A percentile compares a stretch with the other conserved stretches of the same genome.
Conservation (phyloP, 371 early-diverging fungal genomes). For the Coemansia sp. region DNA sequence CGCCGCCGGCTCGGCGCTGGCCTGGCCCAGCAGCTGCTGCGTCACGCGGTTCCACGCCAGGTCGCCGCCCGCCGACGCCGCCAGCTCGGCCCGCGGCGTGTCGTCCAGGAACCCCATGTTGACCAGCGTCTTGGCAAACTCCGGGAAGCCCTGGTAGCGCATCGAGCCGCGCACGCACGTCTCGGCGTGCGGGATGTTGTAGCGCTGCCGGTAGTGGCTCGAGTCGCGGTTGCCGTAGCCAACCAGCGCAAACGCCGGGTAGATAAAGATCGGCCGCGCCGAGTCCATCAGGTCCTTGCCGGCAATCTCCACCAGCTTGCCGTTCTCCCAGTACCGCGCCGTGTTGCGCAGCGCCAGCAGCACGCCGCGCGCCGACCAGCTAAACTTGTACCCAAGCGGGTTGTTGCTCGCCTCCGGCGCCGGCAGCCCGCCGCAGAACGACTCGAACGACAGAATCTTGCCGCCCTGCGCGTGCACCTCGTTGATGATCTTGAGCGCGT, state of each 20-base stretch:
- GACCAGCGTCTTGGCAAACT: conserved; percentile 89
- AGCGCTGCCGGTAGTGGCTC: conserved; percentile 88
- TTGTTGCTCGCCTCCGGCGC: conserved; percentile 97
- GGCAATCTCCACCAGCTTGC: conserved; percentile 88
- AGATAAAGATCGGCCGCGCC: conserved; percentile 81
- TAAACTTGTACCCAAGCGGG: conserved; percentile 98
- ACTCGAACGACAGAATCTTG: conserved; percentile 81
- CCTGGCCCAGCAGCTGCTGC: conserved; percentile 61
- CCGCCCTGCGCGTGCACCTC: conserved; percentile 88
- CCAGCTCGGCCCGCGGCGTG: conserved; percentile 54
- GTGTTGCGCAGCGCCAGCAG: conserved; percentile 91
- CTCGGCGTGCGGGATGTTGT: conserved; percentile 92
- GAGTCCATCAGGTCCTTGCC: conserved; percentile 89
- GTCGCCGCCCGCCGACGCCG: conserved; percentile 55
- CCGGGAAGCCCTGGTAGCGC: conserved; percentile 76
- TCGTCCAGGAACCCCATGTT: conserved; percentile 87
- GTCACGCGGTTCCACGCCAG: conserved; percentile 75
- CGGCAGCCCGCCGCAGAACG: conserved; percentile 98
- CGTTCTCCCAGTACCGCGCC: conserved; percentile 85
- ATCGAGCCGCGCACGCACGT: conserved; percentile 94
- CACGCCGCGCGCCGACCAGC: conserved; percentile 96
- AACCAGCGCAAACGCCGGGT: conserved; percentile 85
- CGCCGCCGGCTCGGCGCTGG: conserved; percentile 48
- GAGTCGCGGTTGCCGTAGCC: conserved; percentile 98
- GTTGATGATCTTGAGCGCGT: conserved; percentile 94